Evolutionary conservation across 345 rosid species (phyloP).

Genomic region (Cardiospermum halicacabum): DNA sequence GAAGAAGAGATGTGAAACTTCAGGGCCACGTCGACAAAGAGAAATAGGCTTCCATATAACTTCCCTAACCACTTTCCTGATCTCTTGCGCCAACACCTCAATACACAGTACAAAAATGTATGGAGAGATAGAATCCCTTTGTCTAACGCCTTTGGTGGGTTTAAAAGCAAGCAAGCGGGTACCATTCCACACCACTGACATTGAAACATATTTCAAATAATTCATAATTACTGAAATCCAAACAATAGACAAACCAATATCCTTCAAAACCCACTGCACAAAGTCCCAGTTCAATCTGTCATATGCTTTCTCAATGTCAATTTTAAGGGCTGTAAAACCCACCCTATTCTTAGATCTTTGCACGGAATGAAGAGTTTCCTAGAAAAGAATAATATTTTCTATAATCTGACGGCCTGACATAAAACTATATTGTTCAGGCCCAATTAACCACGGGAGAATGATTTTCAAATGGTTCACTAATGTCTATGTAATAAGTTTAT

Average conservation of each 20-base stretch:
- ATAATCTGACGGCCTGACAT: neutral
- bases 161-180: neutral
- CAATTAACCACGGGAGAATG: neutral
- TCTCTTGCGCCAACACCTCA: neutral
- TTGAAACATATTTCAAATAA: fast-evolving
- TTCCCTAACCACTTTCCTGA: neutral
- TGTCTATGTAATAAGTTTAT: neutral
- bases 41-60: too few relatives aligned
- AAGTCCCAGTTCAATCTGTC: neutral
- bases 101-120: neutral
- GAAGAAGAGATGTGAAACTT: neutral
- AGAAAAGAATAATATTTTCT: neutral
- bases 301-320: neutral
- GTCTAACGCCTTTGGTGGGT: neutral
- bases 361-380: neutral
- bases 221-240: neutral
- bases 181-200: neutral
- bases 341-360: too few relatives aligned
- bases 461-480: neutral
- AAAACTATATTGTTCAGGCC: neutral
- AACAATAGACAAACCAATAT: too few relatives aligned
- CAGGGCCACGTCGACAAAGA: too few relatives aligned
- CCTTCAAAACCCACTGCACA: neutral
- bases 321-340: neutral
- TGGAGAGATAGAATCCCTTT: neutral